phyloP scores from a whole-genome alignment of 148 eudicot species.

The Chenopodium formosanum region DNA sequence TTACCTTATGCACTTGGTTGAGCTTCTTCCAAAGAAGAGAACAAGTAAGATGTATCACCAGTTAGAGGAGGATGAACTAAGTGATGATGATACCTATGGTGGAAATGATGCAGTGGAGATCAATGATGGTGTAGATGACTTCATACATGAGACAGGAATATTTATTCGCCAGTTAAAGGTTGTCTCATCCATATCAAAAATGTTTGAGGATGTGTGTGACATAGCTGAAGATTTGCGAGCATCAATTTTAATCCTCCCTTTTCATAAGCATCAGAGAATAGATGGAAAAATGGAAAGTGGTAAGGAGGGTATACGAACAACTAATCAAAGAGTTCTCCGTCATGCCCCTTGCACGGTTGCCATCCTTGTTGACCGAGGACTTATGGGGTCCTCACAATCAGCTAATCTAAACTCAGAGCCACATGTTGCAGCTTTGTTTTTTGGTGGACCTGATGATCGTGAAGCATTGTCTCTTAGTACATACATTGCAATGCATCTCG shows the following conservation, averaged over 20 bases:
- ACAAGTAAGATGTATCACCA: conserved; percentile 65
- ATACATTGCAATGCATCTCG: conserved; percentile 64
- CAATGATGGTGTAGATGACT: conserved; percentile 61
- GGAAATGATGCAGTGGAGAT: conserved; percentile 85
- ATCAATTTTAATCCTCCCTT: conserved; percentile 67
- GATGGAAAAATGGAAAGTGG: conserved; percentile 88
- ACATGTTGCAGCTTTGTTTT: conserved; percentile 73
- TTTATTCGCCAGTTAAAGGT: conserved; percentile 60
- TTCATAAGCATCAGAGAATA: conserved; percentile 87
- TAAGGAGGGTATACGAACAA: conserved; percentile 69
- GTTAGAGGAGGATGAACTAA: conserved; percentile 73
- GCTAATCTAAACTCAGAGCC: conserved; percentile 48
- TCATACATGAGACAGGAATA: conserved; percentile 53
- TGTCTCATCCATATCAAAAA: conserved; percentile 53
- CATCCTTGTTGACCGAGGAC: conserved; percentile 74
- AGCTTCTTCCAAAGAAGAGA: conserved; percentile 69
- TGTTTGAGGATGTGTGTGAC: conserved; percentile 67
- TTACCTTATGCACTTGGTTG: conserved; percentile 72
- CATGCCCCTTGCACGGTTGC: conserved; percentile 82
- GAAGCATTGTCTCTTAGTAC: conserved; percentile 83
- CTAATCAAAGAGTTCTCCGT: conserved; percentile 78
- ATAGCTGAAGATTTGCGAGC: conserved; percentile 69
- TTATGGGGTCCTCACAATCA: conserved; percentile 35
- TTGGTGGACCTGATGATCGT: conserved; percentile 94
- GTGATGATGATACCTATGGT: conserved; percentile 84